phyloP scores from a whole-genome alignment of 2,329 filamentous ascomycete species.

The Lachnellula arida region DNA sequence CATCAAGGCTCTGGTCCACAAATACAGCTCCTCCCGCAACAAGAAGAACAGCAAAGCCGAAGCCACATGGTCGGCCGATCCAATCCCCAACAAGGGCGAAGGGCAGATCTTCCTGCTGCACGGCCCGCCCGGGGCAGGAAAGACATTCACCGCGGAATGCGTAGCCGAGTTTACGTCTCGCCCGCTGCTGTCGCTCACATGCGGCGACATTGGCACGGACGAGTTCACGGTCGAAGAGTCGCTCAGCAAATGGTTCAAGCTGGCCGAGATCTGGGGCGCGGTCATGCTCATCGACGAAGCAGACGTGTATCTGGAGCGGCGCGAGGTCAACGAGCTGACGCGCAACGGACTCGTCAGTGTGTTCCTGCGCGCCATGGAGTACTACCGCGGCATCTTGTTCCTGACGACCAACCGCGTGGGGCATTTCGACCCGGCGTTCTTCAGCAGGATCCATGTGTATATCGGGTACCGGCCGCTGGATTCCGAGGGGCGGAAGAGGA shows the following conservation, averaged over 20 bases:
- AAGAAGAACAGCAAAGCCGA: slow-evolving; percentile 7
- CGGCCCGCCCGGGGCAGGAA: slow-evolving; percentile 21
- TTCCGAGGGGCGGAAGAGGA: slow-evolving; percentile 21
- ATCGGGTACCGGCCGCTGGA: slow-evolving; percentile 30
- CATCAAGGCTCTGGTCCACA: slow-evolving; percentile 22
- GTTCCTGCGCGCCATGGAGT: slow-evolving; percentile 38
- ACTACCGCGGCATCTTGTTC: slow-evolving; percentile 40
- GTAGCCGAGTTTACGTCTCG: slow-evolving; percentile 24
- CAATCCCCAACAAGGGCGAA: slow-evolving; percentile 21
- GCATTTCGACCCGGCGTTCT: slow-evolving; percentile 37
- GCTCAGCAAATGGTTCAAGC: slow-evolving; percentile 42
- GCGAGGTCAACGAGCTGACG: slow-evolving; percentile 28
- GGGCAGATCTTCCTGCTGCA: slow-evolving; percentile 24
- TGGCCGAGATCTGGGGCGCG: slow-evolving; percentile 46
- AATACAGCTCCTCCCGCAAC: slow-evolving; percentile 13
- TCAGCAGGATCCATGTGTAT: slow-evolving; percentile 34
- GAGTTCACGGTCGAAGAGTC: slow-evolving; percentile 42
- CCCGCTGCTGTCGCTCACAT: slow-evolving; percentile 33
- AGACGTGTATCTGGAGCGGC: slow-evolving; percentile 43
- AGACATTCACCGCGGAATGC: slow-evolving; percentile 23
- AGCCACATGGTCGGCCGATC: slow-evolving; percentile 16
- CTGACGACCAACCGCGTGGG: slow-evolving; percentile 40
- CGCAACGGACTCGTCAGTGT: slow-evolving; percentile 35
- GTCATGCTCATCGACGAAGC: slow-evolving; percentile 50
- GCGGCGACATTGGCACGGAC: slow-evolving; percentile 46